phyloP scores from a whole-genome alignment of 2,329 filamentous ascomycete genomes.

The Exophiala aquamarina region DNA sequence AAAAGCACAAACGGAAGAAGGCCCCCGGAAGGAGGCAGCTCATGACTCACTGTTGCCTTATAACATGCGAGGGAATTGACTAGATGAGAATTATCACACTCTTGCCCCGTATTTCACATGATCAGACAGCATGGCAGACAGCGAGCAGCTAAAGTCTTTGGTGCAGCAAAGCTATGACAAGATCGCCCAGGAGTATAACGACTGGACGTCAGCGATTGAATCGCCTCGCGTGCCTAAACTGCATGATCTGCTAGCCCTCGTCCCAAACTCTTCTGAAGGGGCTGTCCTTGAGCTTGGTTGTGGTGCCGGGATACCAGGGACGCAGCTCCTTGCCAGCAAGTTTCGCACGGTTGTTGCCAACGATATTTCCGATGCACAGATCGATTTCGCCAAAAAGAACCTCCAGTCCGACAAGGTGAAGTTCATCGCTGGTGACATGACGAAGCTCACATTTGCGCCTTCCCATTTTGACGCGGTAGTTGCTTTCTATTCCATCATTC shows the following conservation, averaged over 20 bases:
- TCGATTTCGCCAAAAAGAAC: constrained; percentile 34
- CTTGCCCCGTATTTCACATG: neutral
- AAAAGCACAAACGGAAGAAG: no score
- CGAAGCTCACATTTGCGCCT: constrained; percentile 35
- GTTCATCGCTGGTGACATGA: constrained; percentile 44
- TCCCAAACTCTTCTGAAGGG: constrained; percentile 14
- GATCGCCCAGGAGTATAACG: constrained; percentile 37
- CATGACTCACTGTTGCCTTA: no score
- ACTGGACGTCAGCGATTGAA: constrained; percentile 34
- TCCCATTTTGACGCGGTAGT: constrained; percentile 50
- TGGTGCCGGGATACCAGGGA: constrained; percentile 40
- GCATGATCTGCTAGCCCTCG: constrained; percentile 29
- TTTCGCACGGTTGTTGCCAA: constrained; percentile 39
- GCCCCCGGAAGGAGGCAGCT: no score
- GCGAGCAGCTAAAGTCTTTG: constrained; percentile 6
- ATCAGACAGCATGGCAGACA: neutral
- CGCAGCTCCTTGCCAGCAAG: constrained; percentile 20
- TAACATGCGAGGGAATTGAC: no score
- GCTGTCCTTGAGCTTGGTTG: constrained; percentile 43
- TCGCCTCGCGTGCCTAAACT: constrained; percentile 35
- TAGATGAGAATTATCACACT: no score
- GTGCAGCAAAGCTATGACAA: constrained; percentile 34
- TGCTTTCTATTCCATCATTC: constrained; percentile 57
- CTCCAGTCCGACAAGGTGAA: constrained; percentile 28
- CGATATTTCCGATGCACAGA: constrained; percentile 43